A percentile compares a stretch with the other conserved stretches of the same genome.
These are phyloP conservation scores for Coemansia sp. DNA, from an alignment of 192 early-diverging fungal species.

Conservation along the genomic window DNA sequence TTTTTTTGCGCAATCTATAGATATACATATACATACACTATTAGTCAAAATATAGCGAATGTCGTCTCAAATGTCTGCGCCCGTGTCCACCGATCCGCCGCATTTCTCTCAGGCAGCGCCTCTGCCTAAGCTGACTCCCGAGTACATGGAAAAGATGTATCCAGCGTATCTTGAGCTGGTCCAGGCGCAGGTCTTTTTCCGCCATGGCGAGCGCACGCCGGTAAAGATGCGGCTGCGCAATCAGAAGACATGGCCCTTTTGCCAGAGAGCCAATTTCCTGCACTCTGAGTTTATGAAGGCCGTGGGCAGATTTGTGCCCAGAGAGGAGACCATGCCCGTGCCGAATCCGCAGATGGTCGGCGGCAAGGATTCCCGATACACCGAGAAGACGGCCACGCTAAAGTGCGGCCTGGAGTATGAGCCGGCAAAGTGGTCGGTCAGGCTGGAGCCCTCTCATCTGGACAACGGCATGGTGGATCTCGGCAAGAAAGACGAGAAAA, in stretches of 20 bases:
- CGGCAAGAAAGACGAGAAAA: background rate
- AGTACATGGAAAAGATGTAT: conserved; percentile 26
- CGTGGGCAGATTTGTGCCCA: conserved; percentile 25
- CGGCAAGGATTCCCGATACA: conserved; percentile 12
- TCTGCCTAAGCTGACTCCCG: conserved; percentile 22
- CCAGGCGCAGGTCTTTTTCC: conserved; percentile 45
- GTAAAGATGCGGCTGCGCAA: conserved; percentile 8
- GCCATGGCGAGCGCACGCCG: conserved; percentile 45
- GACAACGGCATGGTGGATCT: background rate
- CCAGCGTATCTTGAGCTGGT: conserved; percentile 31
- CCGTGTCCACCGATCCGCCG: background rate
- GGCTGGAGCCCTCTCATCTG: conserved; percentile 5
- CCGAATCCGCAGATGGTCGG: conserved; percentile 10
- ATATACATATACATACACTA: too few species aligned
- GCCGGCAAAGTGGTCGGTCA: conserved; percentile 33
- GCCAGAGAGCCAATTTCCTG: conserved; percentile 29
- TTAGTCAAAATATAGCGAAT: background rate
- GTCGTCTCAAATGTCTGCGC: background rate
- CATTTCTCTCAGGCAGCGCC: conserved; percentile 28
- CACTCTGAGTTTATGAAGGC: conserved; percentile 43
- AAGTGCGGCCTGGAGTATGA: conserved; percentile 34
- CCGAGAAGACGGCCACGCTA: conserved; percentile 13
- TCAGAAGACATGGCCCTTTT: conserved; percentile 20
- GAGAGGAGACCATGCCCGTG: conserved; percentile 22
- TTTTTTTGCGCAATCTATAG: too few species aligned